Evolutionary conservation across 1,284 basidiomycete species (phyloP), one percentile per base, ranked within the genome.

Genomic region (Trametes polyzona): DNA sequence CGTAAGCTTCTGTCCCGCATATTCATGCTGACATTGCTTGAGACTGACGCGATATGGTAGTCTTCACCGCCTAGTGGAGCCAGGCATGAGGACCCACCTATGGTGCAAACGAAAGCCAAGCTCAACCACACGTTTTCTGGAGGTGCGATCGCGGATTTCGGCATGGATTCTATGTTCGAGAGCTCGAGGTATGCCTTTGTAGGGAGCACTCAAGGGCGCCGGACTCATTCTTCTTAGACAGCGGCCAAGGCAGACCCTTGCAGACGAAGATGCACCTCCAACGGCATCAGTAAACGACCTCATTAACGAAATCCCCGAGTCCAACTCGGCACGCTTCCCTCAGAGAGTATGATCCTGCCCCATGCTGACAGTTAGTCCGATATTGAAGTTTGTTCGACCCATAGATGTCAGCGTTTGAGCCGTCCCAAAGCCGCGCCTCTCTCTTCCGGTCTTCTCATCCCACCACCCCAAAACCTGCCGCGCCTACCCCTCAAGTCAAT

Each of bases 81-180:
- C 65, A 81, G 87, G 26, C 75, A 79, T 8, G 87, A 90, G 58
- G 88, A 91, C 55, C 76, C 81, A 40, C 87, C 88, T 7, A 77
- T 87, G 11, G 84, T 91, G 14, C 84, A 80, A 56, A 90, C 87
- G 0, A 89, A 90, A 68, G 89, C 89, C 19, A 90, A 91, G 69
- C 80, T 90, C 75, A 89, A 85, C 67, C 79, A 85, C 49, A 78
- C 81, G 6, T 75, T 89, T 16, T 77, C 84, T n/a, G 79, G 84
- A 47, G 81, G 82, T 16, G 75, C 83, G 19, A 77, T 82, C 0
- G 79, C 83, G 12, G 86, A 88, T 57, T 90, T 89, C 72, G 89
- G 87, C 1, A 84, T 87, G 74, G 88, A 89, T 59, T 89, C 89
- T 19, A 90, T 91, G 88, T 90, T 91, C 62, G 82, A 90, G 68